Conservation (phyloP, 108 stramenopile species). For the Conticribra weissflogii region DNA sequence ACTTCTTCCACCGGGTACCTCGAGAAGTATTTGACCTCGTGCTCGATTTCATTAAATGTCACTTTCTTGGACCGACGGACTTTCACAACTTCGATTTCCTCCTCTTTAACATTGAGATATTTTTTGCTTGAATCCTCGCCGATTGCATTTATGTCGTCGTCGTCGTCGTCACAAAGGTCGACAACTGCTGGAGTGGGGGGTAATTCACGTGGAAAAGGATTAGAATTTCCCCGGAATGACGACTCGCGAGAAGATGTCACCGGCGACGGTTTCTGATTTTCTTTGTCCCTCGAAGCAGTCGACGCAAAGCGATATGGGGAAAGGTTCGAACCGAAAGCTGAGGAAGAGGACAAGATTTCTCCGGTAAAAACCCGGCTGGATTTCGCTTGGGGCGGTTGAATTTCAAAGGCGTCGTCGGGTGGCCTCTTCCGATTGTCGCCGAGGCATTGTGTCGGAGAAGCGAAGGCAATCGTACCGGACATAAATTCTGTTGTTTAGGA, state of each 20-base stretch:
- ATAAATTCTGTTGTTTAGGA: too few relatives aligned
- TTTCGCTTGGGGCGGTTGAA: not conserved
- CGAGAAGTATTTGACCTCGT: slow-evolving; percentile 17
- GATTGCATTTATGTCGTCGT: not conserved
- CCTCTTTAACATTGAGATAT: too few relatives aligned
- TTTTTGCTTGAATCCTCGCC: too few relatives aligned
- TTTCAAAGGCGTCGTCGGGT: not conserved
- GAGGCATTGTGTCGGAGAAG: too few relatives aligned
- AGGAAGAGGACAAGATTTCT: not conserved
- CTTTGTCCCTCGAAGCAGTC: too few relatives aligned
- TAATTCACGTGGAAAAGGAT: not conserved
- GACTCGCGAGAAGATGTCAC: not conserved
- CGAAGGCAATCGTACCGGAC: too few relatives aligned
- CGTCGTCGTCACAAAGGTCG: slow-evolving; percentile 12
- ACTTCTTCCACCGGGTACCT: slow-evolving; percentile 15
- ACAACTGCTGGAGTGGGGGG: not conserved
- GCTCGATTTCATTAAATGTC: slow-evolving; percentile 12
- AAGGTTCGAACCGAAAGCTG: not conserved
- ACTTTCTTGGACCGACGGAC: slow-evolving; percentile 3
- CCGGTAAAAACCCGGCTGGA: not conserved
- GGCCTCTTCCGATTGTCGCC: not conserved
- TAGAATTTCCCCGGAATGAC: too few relatives aligned
- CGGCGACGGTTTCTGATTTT: too few relatives aligned
- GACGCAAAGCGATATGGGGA: too few relatives aligned
- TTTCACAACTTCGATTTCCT: slow-evolving; percentile 14